Percentiles rank a stretch among this genome's conserved stretches.
Conservation (phyloP, 495 filamentous ascomycete genomes). For the Parathielavia appendiculata region DNA sequence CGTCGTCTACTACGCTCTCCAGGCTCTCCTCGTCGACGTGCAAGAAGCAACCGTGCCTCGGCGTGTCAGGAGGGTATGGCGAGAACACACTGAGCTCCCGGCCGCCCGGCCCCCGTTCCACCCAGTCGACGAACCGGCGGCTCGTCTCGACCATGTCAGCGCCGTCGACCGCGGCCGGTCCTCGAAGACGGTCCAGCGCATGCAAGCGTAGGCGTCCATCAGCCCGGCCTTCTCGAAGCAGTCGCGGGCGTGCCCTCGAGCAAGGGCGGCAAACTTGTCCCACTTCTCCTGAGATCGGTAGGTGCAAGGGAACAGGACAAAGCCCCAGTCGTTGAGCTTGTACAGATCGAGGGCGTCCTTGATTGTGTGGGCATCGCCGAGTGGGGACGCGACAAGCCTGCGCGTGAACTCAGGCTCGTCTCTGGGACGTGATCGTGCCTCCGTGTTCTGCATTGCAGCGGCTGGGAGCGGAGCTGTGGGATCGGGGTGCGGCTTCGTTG, state of each 20-base stretch:
- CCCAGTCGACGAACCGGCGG: background rate
- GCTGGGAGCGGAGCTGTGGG: background rate
- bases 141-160: background rate
- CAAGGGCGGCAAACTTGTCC: background rate
- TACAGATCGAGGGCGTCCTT: background rate
- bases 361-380: background rate
- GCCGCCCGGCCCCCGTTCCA: background rate
- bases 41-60: background rate
- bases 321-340: background rate
- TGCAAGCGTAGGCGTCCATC: background rate
- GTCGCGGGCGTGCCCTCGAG: background rate
- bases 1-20: constrained; percentile 1
- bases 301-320: background rate
- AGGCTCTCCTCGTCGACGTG: constrained; percentile 4
- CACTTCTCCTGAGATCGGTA: constrained; percentile 1
- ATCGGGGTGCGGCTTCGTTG: background rate
- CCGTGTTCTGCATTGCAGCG: background rate
- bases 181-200: constrained; percentile 2
- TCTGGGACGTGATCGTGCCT: background rate
- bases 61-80: background rate
- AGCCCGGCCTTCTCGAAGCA: background rate
- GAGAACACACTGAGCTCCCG: background rate
- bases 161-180: background rate
- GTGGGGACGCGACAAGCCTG: background rate
- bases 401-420: background rate